Base-by-base conservation (phyloP, 2,329 filamentous ascomycete species). In the Escovopsis weberi region DNA sequence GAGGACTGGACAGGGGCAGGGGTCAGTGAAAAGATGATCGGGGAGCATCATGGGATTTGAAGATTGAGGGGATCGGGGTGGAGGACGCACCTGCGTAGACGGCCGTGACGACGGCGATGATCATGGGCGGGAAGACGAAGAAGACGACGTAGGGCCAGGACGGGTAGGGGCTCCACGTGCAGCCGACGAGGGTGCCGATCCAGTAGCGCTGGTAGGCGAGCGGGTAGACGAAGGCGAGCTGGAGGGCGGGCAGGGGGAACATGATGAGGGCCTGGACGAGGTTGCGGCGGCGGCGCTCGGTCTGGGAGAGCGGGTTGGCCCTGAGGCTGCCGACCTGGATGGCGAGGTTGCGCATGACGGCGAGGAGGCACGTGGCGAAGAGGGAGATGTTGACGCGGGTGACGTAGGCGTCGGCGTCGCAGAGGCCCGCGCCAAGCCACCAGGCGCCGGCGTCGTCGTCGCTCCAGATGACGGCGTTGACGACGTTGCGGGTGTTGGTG, bases 391-490 rank as follows among this genome's bases (percentile, higher is more conserved):
- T 45, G 50, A 66, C 58, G 46, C 72, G 72, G 47, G 70, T 62
- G 26, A 67, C 54, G 34, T 68, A 72, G 11, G 64, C 52, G 50
- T 70, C 62, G 32, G 75, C 9, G 50, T 78, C 74, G 50, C 74
- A 78, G 56, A 70, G 65, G 15, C 69, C 71, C 23, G 60, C 53
- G 40, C 74, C 74, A 3, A 61, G 55, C 59, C 62, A 75, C 73
- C 74, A 78, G 32, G 46, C 47, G 30, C 50, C 51, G 44, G 69
- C 65, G 52, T 75, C 56, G 52, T 78, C 62, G 51, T 68, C 55
- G 45, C 58, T 64, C 74, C 74, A 78, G 47, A 75, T 61, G 26
- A 72, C 58, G 1, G 71, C 58, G 55, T 71, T 72, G 59, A 70
- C 28, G 42, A 71, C 54, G 39, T 67, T 69, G 42, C 68, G 53